Percentiles rank a stretch among this genome's conserved stretches.
Evolutionary conservation across 1,139 yeast genomes (phyloP).

Genomic region (Taiozyma sp.): DNA sequence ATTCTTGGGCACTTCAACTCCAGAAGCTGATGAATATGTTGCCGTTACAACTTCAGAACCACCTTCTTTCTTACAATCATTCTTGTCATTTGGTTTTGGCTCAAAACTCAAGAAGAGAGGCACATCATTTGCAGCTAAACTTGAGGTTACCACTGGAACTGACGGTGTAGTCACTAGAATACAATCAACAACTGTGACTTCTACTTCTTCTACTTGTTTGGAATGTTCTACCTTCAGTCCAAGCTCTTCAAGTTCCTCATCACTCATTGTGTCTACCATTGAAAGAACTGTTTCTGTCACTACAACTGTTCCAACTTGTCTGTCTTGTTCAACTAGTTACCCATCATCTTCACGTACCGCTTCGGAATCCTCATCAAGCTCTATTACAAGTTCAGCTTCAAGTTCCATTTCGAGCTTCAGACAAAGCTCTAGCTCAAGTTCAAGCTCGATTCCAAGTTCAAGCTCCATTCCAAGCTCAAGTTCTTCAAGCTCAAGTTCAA

Average conservation of each 20-base stretch:
- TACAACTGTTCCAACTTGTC: background rate
- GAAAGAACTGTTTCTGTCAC: background rate
- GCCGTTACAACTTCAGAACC: background rate
- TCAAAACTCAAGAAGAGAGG: background rate
- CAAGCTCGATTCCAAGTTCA: no score
- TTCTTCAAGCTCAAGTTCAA: no score
- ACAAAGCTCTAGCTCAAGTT: no score
- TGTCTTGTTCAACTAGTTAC: background rate
- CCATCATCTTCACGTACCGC: background rate
- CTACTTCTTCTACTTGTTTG: background rate
- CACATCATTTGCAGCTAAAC: background rate
- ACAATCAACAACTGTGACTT: background rate
- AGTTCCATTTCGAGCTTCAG: background rate
- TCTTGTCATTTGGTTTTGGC: background rate
- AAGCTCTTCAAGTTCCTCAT: background rate
- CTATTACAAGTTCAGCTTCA: background rate
- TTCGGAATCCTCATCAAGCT: background rate
- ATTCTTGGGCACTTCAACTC: constrained; percentile 1
- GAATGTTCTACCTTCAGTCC: background rate
- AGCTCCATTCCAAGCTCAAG: no score
- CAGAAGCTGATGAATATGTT: constrained; percentile 4
- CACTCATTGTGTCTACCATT: background rate
- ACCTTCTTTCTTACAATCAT: background rate
- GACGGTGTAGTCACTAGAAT: background rate
- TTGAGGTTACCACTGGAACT: background rate